Base-by-base conservation (phyloP, 1,284 basidiomycete species). In the Ceratobasidium sp. region DNA sequence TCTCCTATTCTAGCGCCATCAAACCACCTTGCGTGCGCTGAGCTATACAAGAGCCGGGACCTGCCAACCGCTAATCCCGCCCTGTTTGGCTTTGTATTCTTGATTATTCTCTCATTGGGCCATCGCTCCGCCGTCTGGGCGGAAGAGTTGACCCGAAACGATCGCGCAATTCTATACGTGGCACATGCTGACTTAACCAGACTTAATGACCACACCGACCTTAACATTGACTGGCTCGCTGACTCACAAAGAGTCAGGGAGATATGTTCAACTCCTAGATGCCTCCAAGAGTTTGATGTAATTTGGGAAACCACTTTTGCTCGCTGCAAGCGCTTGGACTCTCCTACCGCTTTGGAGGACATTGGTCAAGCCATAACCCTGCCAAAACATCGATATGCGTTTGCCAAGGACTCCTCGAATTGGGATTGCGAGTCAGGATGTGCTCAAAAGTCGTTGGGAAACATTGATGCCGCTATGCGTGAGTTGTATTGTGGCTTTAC, bases 151-250 rank as follows among this genome's bases (percentile, higher is more conserved):
- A 52, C 45, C 8, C 60, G 47, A 20, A 29, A 40, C 17, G 47
- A 64, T 10, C 60, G 60, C 25, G 35, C 47, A n/a, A 29, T 47
- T 15, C 27, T 64, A 12, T 64, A 32, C 17, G 47, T 47, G 7
- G 34, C 34, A 4, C 45, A 64, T 10, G 34, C n/a, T 22, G 17
- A 27, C 45, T 22, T 64, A 6, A 40, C 35, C 20, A 31, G 25
- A 27, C 47, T 64, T 3, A 25, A 31, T 5, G 31, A 52, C 20
- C 45, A 49, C 38, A 12, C 12, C 8, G 50, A 31, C 8, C 29
- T 53, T 10, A 12, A 10, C 5, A 25, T 53, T 20, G 12, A 31
- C 12, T 53, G 50, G 50, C n/a, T 53, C 10, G 10, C 17, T 8
- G 38, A 40, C 10, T 17, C 38, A 17, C 17, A 8, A 40, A 17